Conservation (phyloP, 179 eudicot species). For the Amaranthus tricolor region DNA sequence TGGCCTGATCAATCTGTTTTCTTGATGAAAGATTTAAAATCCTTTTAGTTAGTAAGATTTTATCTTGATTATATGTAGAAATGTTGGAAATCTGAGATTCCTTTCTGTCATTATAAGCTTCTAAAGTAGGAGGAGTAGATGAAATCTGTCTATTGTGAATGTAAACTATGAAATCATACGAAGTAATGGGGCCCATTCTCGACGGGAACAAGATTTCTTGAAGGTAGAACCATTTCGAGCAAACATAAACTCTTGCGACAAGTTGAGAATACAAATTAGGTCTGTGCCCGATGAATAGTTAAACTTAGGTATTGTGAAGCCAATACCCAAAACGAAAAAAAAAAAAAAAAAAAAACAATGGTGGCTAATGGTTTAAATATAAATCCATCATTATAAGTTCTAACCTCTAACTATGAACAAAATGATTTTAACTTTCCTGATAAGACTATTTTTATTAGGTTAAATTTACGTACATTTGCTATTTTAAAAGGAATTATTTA, state of each 20-base stretch:
- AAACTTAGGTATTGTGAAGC: too few species aligned
- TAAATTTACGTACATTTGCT: too few species aligned
- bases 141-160: not conserved
- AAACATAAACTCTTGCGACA: not conserved
- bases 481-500: too few species aligned
- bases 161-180: not conserved
- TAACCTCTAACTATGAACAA: too few species aligned
- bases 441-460: too few species aligned
- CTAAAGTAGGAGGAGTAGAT: not conserved
- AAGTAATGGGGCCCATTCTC: not conserved
- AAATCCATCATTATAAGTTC: too few species aligned
- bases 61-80: not conserved
- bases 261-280: too few species aligned
- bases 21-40: conserved; percentile 22
- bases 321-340: too few species aligned
- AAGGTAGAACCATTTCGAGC: not conserved
- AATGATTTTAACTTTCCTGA: too few species aligned
- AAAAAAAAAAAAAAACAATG: too few species aligned
- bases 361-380: too few species aligned
- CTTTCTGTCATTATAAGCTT: not conserved
- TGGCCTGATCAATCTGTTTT: conserved; percentile 27
- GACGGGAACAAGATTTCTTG: not conserved
- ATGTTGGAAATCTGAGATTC: not conserved
- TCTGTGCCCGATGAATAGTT: too few species aligned
- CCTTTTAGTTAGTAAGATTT: conserved; percentile 19